A percentile compares a stretch with the other conserved stretches of the same genome.
Evolutionary conservation across 2,329 filamentous ascomycete genomes (phyloP).

Genomic region (Pestalotiopsis sp.): DNA sequence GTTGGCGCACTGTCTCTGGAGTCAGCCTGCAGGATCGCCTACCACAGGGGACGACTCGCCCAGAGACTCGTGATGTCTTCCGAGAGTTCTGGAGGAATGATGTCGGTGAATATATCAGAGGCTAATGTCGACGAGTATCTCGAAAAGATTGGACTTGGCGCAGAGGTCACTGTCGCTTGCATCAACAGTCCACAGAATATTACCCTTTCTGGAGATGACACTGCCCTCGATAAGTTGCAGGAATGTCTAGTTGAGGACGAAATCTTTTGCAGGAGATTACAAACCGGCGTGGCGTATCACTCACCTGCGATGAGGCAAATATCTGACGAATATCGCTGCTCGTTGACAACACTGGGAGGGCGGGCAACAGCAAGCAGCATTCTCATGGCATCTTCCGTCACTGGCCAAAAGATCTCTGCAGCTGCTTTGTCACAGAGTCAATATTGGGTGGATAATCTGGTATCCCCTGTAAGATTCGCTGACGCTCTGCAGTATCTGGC

Average conservation of each 20-base stretch:
- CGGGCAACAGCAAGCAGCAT: constrained; percentile 7
- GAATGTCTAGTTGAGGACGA: constrained; percentile 19
- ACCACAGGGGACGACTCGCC: constrained; percentile 18
- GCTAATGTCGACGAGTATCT: constrained; percentile 20
- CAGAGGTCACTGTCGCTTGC: constrained; percentile 28
- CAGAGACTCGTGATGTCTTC: constrained; percentile 1
- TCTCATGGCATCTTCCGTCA: constrained; percentile 28
- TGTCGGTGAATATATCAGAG: constrained; percentile 28
- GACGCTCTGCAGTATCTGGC: constrained; percentile 20
- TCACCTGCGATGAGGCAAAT: constrained; percentile 33
- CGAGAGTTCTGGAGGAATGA: constrained; percentile 28
- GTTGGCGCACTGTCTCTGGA: constrained; percentile 17
- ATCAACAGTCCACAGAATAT: constrained; percentile 33
- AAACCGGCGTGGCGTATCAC: constrained; percentile 35
- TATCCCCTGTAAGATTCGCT: constrained; percentile 25
- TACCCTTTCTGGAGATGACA: constrained; percentile 35
- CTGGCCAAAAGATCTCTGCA: constrained; percentile 20
- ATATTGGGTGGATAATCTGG: constrained; percentile 30
- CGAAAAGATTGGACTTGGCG: constrained; percentile 8
- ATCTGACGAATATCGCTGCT: constrained; percentile 15
- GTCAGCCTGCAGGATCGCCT: constrained; percentile 20
- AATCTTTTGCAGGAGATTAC: constrained; percentile 30
- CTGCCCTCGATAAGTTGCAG: constrained; percentile 22
- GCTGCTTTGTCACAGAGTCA: constrained; percentile 18
- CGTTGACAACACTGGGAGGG: constrained; percentile 10